Percentiles rank a stretch among this genome's conserved stretches.
phyloP scores from a whole-genome alignment of 2,329 filamentous ascomycete species.

The Furcasterigmium furcatum region DNA sequence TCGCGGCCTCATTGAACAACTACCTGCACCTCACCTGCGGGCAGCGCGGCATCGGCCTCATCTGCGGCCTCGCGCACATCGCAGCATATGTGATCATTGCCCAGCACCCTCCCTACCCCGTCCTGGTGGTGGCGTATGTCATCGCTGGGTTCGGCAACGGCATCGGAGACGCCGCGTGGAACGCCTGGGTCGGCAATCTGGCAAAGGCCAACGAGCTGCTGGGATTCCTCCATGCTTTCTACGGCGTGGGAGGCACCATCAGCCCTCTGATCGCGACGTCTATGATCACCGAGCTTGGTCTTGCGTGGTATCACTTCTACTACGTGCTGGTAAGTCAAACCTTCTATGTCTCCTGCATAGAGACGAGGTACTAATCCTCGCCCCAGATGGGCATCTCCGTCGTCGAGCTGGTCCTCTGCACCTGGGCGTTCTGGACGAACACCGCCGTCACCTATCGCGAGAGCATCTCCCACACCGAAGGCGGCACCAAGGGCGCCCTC shows the following conservation, averaged over 20 bases:
- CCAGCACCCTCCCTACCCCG: constrained; percentile 67
- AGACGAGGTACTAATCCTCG: not conserved
- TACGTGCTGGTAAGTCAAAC: constrained; percentile 55
- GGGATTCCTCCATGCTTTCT: constrained; percentile 69
- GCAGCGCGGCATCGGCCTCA: constrained; percentile 67
- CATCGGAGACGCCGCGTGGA: constrained; percentile 58
- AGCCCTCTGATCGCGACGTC: constrained; percentile 68
- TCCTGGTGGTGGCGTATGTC: constrained; percentile 61
- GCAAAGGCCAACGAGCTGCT: constrained; percentile 69
- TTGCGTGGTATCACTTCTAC: constrained; percentile 73
- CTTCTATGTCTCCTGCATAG: not conserved
- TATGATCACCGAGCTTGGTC: constrained; percentile 58
- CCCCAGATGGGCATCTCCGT: constrained; percentile 44
- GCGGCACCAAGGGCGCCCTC: constrained; percentile 3
- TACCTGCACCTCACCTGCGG: constrained; percentile 61
- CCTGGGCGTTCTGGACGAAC: constrained; percentile 60
- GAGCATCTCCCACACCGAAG: constrained; percentile 5
- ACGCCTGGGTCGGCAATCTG: constrained; percentile 68
- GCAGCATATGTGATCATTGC: constrained; percentile 62
- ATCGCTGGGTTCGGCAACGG: constrained; percentile 71
- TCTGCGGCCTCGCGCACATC: constrained; percentile 61
- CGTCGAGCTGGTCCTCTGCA: constrained; percentile 51
- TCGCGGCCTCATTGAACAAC: constrained; percentile 63
- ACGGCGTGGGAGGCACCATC: constrained; percentile 68
- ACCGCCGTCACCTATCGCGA: constrained; percentile 55